A percentile compares a stretch with the other conserved stretches of the same genome.
These are phyloP conservation scores for Pterocarpus santalinus DNA, from an alignment of 306 rosid genomes.

Conservation along the genomic window DNA sequence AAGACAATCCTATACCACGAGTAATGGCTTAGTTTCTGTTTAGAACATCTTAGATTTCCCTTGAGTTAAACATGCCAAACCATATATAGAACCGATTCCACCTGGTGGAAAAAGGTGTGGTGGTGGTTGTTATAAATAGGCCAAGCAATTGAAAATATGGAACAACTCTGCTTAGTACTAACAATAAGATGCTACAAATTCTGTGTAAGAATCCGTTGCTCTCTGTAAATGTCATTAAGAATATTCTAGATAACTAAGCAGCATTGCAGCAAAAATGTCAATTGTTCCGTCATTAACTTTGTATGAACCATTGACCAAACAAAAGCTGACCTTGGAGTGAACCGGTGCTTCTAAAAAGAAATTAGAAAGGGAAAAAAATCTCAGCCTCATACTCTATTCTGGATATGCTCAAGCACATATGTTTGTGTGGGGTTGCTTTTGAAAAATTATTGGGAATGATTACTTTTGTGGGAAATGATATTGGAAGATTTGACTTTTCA, in stretches of 20 bases:
- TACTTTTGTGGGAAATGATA: too few relatives aligned
- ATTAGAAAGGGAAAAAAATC: too few relatives aligned
- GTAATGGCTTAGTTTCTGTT: slow-evolving; percentile 15
- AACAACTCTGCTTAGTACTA: neutral
- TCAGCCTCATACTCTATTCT: too few relatives aligned
- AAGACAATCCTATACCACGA: neutral
- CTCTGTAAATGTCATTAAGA: neutral
- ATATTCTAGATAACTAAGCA: neutral
- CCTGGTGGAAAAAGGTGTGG: neutral
- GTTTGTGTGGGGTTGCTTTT: too few relatives aligned
- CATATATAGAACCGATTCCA: neutral
- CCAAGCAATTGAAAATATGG: slow-evolving; percentile 9
- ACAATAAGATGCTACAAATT: slow-evolving; percentile 6
- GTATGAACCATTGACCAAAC: slow-evolving; percentile 5
- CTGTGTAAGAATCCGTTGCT: neutral
- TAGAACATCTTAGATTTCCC: neutral
- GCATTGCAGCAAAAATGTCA: neutral
- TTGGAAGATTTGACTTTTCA: too few relatives aligned
- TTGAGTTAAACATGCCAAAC: slow-evolving; percentile 3
- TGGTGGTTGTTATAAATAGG: neutral
- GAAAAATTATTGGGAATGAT: too few relatives aligned
- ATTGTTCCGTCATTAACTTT: neutral
- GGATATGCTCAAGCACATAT: too few relatives aligned
- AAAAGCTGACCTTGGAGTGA: neutral
- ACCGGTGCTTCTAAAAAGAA: neutral